A percentile compares a stretch with the other conserved stretches of the same genome.
Evolutionary conservation across 2,329 filamentous ascomycete species (phyloP).

Genomic region (Akanthomyces muscarius): DNA sequence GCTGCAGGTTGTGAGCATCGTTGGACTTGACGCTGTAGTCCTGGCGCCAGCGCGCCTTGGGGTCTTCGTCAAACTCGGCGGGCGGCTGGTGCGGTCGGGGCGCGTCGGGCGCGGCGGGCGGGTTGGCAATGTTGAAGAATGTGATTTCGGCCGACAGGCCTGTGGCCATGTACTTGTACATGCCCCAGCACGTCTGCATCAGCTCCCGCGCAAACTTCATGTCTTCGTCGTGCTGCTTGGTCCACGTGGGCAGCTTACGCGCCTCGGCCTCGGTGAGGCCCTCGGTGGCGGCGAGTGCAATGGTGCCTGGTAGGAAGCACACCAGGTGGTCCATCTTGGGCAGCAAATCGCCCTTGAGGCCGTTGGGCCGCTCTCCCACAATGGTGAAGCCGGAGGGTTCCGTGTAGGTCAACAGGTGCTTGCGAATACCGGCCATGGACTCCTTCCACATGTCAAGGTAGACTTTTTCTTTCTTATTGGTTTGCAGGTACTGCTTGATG

Average conservation of each 20-base stretch:
- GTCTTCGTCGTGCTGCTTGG: slow-evolving; percentile 74
- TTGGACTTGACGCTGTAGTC: slow-evolving; percentile 77
- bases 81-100: slow-evolving; percentile 46
- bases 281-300: slow-evolving; percentile 80
- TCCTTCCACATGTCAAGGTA: slow-evolving; percentile 95
- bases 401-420: slow-evolving; percentile 88
- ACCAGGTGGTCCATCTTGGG: slow-evolving; percentile 98
- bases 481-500: slow-evolving; percentile 97
- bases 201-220: slow-evolving; percentile 84
- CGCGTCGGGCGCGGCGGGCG: slow-evolving; percentile 57
- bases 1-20: slow-evolving; percentile 90
- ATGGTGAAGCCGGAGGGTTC: slow-evolving; percentile 78
- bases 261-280: slow-evolving; percentile 74
- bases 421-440: slow-evolving; percentile 76
- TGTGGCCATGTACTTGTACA: slow-evolving; percentile 86
- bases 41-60: slow-evolving; percentile 63
- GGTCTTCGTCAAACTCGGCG: slow-evolving; percentile 45
- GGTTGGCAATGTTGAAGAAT: slow-evolving; percentile 74
- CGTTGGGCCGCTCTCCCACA: slow-evolving; percentile 77
- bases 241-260: slow-evolving; percentile 68
- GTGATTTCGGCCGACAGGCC: slow-evolving; percentile 94
- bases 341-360: slow-evolving; percentile 60
- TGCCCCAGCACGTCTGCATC: slow-evolving; percentile 97
- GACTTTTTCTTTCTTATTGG: slow-evolving; percentile 75
- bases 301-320: slow-evolving; percentile 95